Evolutionary conservation across 306 rosid genomes (phyloP).

Genomic region (Crataegus laevigata): DNA sequence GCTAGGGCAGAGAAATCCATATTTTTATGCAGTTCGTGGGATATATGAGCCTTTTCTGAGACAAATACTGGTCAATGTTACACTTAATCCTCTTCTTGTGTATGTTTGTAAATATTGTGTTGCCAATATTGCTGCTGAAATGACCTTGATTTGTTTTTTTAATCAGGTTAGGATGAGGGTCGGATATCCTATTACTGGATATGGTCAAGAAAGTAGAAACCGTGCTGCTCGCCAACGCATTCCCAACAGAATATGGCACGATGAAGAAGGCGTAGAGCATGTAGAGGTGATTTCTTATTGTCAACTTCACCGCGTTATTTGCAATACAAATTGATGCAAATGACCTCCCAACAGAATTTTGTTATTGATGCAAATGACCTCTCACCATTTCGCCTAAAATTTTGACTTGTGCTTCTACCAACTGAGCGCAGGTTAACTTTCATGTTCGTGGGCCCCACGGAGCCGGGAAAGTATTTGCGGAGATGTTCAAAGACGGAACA

Average conservation of each 20-base stretch:
- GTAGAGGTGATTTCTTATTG: constrained; percentile 55
- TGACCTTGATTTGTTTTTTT: constrained; percentile 2
- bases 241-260: constrained; percentile 76
- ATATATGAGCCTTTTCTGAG: not conserved
- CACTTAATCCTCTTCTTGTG: not conserved
- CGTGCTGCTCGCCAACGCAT: constrained; percentile 99
- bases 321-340: not conserved
- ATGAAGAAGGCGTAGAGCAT: constrained; percentile 85
- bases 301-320: not conserved
- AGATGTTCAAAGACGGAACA: constrained; percentile 71
- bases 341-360: not conserved
- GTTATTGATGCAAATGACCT: not conserved
- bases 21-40: not conserved
- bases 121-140: not conserved
- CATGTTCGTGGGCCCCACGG: constrained; percentile 88
- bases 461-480: constrained; percentile 71
- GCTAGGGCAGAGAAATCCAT: not conserved
- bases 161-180: constrained; percentile 77
- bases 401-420: constrained; percentile 6
- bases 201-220: constrained; percentile 95
- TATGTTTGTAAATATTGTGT: not conserved
- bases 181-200: constrained; percentile 95
- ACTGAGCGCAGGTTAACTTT: constrained; percentile 65
- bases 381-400: not conserved
- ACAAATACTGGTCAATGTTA: not conserved